Evolutionary conservation across 148 eudicot genomes (phyloP).

Genomic region (Fagopyrum homotropicum): DNA sequence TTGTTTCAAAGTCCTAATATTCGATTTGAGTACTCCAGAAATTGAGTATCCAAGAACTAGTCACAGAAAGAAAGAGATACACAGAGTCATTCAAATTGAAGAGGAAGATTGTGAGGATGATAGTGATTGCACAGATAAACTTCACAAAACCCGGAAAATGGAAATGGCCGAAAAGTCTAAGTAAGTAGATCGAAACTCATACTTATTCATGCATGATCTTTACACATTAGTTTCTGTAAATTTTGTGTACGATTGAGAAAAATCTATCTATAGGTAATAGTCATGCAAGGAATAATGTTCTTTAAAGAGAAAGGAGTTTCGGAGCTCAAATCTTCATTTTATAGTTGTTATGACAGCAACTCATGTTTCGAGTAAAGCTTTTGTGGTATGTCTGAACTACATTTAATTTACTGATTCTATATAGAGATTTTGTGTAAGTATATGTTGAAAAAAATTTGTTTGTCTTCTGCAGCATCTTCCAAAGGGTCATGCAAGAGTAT

Average conservation of each 20-base stretch:
- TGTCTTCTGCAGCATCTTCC: conserved; percentile 2
- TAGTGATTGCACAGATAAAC: no score
- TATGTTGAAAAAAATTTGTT: neutral
- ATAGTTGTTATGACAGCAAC: neutral
- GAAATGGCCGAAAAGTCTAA: neutral
- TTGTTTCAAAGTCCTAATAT: neutral
- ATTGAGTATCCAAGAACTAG: conserved; percentile 2
- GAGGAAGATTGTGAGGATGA: neutral
- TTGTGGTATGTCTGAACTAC: neutral
- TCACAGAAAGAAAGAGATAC: neutral
- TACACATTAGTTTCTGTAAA: neutral
- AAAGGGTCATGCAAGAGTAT: neutral
- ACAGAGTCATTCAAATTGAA: neutral
- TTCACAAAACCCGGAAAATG: neutral
- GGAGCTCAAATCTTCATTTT: neutral
- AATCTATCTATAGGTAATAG: neutral
- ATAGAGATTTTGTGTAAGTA: no score
- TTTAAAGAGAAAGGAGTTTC: neutral
- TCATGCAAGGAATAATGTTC: neutral
- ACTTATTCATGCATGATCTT: neutral
- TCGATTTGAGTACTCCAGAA: neutral
- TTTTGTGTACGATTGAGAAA: neutral
- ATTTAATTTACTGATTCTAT: no score
- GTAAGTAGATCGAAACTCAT: neutral
- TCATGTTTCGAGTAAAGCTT: neutral